Evolutionary conservation across 2,329 filamentous ascomycete genomes (phyloP).

Genomic region (Teratosphaeriaceae sp.): DNA sequence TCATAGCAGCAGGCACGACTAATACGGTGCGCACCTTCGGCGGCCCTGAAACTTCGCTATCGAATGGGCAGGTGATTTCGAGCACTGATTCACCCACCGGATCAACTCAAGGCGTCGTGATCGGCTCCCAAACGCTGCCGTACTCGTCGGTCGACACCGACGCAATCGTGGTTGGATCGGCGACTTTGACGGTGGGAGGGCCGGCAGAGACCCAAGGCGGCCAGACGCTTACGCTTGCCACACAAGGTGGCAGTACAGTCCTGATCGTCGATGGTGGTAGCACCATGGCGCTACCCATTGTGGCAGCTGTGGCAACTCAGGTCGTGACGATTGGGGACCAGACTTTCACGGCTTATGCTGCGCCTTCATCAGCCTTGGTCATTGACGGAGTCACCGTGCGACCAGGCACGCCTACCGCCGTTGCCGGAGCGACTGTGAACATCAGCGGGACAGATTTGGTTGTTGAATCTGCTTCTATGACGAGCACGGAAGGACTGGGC

Average conservation of each 20-base stretch:
- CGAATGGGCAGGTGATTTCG: background rate
- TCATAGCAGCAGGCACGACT: background rate
- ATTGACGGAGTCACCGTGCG: background rate
- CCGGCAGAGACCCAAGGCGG: background rate
- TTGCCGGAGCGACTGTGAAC: conserved; percentile 1
- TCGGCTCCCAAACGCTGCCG: background rate
- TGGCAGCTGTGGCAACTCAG: background rate
- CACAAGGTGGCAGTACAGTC: background rate
- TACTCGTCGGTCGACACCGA: background rate
- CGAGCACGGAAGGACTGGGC: background rate
- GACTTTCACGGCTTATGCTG: background rate
- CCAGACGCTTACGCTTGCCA: background rate
- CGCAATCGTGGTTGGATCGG: background rate
- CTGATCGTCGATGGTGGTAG: background rate
- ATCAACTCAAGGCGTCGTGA: background rate
- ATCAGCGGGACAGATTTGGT: conserved; percentile 1
- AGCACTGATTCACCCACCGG: no score
- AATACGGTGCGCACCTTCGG: background rate
- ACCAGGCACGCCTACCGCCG: background rate
- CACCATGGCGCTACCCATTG: background rate
- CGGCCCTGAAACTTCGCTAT: background rate
- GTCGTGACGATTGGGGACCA: background rate
- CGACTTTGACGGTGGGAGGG: background rate
- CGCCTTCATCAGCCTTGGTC: background rate
- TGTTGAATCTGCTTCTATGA: background rate